Evolutionary conservation across 192 early-diverging fungal species (phyloP).

Genomic region (Borealophlyctis nickersoniae): DNA sequence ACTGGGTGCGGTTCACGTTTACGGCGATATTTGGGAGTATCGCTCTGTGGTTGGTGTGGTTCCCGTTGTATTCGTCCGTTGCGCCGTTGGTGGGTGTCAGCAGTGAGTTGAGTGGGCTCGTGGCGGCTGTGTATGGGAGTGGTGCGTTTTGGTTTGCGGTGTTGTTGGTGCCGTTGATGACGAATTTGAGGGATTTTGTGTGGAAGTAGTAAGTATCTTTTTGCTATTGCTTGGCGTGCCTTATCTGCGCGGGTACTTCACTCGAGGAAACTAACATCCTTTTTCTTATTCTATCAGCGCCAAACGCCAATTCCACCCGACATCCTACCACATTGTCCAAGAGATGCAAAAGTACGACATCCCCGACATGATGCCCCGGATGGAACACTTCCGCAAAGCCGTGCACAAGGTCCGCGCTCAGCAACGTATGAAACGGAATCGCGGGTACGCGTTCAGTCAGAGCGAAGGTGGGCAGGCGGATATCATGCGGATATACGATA

Average conservation of each 20-base stretch:
- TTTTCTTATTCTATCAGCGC: conserved; percentile 45
- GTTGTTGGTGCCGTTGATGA: conserved; percentile 75
- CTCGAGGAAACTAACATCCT: no score
- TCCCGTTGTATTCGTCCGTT: conserved; percentile 79
- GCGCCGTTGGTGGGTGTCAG: conserved; percentile 59
- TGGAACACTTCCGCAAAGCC: conserved; percentile 97
- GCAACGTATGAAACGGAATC: conserved; percentile 86
- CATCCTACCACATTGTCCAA: conserved; percentile 95
- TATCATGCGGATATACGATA: conserved; percentile 75
- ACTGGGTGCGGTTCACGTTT: conserved; percentile 90
- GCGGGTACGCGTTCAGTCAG: conserved; percentile 98
- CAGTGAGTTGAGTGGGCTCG: conserved; percentile 46
- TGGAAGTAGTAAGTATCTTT: conserved; percentile 89
- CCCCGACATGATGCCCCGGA: conserved; percentile 93
- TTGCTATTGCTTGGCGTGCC: neutral
- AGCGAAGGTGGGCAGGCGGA: conserved; percentile 91
- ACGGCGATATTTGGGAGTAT: conserved; percentile 88
- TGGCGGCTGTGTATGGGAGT: conserved; percentile 34
- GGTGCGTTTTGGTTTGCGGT: conserved; percentile 79
- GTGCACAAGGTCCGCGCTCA: conserved; percentile 89
- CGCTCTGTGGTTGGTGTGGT: conserved; percentile 74
- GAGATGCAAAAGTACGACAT: conserved; percentile 99
- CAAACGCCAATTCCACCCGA: conserved; percentile 81
- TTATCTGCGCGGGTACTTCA: conserved; percentile 14
- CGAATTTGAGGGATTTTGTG: conserved; percentile 81